Evolutionary conservation across 2,329 filamentous ascomycete genomes (phyloP), one percentile per base, ranked within the genome.

Genomic region (Ophiocordyceps unilateralis): DNA sequence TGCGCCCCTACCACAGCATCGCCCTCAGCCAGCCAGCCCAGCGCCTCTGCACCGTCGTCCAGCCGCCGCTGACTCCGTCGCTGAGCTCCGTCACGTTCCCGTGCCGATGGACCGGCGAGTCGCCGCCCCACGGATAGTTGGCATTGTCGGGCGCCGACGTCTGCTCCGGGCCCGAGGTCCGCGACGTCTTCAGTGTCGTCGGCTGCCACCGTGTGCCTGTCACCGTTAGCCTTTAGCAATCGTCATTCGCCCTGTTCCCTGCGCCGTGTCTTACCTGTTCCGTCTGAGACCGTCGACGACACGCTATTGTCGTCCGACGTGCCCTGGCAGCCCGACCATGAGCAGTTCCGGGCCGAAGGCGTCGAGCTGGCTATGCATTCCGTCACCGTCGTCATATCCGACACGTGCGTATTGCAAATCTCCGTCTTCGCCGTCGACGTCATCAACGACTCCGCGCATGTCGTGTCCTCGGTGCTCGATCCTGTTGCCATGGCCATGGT

Each of bases 121-220:
- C 51, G 24, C 55, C 57, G 11, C 58, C 60, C 60, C 60, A 63
- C 2, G 61, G 60, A 22, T 53, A 61, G 44, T 59, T 57, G 15
- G 56, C 51, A 24, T 58, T 56, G 2, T n/a, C n/a, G n/a, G n/a
- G n/a, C n/a, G 21, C n/a, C 39, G 24, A 34, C 12, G 41, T 41
- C 12, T 28, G 19, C 20, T 38, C 19, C 19, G 36, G 5, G 20
- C 36, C 32, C 15, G 19, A 21, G 21, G 37, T 49, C 10, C 48
- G 41, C 19, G 46, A 51, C 5, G 51, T 53, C 39, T 24, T 50
- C 48, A 5, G 50, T 49, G 32, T 36, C 22, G 41, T 42, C 21
- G 41, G 41, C 30, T 23, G 32, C 41, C 28, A 21, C 12, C 8
- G 22, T 7, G 22, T 17, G 30, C 41, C 41, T 42, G 22, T 19